Percentiles rank a stretch among this genome's conserved stretches.
These are phyloP conservation scores for Trichoderma aggressivum DNA, from an alignment of 2,329 filamentous ascomycete species.

Conservation along the genomic window DNA sequence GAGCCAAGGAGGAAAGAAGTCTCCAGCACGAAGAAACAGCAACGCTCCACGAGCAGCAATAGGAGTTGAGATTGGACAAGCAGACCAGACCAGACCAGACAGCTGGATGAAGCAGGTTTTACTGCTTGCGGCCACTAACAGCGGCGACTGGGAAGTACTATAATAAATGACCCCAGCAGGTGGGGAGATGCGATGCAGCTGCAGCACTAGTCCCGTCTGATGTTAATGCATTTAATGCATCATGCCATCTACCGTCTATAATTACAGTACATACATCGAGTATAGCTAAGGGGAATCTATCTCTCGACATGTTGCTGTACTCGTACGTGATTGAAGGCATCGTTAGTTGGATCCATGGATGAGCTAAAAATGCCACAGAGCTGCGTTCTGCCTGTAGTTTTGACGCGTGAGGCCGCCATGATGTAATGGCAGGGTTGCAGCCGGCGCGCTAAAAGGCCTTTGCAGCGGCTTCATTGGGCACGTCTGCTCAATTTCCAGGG, in stretches of 20 bases:
- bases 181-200: not conserved
- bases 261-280: not conserved
- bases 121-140: not conserved
- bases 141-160: slow-evolving; percentile 7
- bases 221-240: not conserved
- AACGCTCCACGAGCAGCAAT: slow-evolving; percentile 8
- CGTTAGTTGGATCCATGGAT: not conserved
- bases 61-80: not conserved
- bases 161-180: slow-evolving; percentile 1
- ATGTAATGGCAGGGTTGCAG: slow-evolving; percentile 9
- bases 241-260: not conserved
- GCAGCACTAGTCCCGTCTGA: not conserved
- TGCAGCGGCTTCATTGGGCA: not conserved
- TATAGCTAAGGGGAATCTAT: not conserved
- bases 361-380: not conserved
- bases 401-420: not conserved
- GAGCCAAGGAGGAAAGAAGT: not conserved
- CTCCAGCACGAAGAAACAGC: not conserved
- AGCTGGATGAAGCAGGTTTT: slow-evolving; percentile 7
- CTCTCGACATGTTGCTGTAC: not conserved
- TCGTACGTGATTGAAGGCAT: not conserved
- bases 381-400: not conserved
- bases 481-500: not conserved
- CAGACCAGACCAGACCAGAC: not conserved
- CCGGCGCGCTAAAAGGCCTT: not conserved